These are phyloP conservation scores for Lactarius evosmus DNA, from an alignment of 768 basidiomycete species.

Conservation along the genomic window DNA sequence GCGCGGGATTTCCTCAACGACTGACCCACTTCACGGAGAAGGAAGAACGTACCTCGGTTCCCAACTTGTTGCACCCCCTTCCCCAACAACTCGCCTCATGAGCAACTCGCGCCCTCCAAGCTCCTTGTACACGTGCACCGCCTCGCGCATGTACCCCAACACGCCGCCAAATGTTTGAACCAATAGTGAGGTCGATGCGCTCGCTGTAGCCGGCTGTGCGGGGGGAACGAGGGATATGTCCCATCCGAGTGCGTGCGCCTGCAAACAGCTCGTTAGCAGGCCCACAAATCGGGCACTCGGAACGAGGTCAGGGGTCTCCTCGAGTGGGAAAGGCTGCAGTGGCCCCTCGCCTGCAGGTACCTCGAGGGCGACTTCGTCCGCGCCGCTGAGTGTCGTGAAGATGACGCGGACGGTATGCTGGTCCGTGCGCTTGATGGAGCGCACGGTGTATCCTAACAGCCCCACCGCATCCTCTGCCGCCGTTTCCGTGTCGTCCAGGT, in stretches of 20 bases:
- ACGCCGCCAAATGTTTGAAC: constrained; percentile 52
- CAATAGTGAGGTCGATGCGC: constrained; percentile 57
- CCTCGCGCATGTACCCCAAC: constrained; percentile 59
- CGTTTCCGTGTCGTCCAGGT: constrained; percentile 36
- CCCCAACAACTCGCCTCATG: constrained; percentile 57
- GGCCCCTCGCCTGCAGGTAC: constrained; percentile 50
- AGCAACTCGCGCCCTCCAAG: constrained; percentile 61
- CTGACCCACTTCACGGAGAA: background rate
- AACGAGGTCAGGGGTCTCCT: constrained; percentile 39
- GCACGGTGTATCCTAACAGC: constrained; percentile 50
- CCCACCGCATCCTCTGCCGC: constrained; percentile 35
- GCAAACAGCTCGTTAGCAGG: constrained; percentile 54
- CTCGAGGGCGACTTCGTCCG: constrained; percentile 35
- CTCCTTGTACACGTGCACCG: constrained; percentile 65
- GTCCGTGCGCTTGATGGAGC: constrained; percentile 41
- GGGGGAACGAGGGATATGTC: constrained; percentile 64
- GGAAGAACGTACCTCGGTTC: constrained; percentile 52
- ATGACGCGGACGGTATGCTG: constrained; percentile 41
- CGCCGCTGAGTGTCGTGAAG: constrained; percentile 40
- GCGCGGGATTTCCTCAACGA: background rate
- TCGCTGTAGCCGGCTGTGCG: constrained; percentile 53
- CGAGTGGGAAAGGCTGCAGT: constrained; percentile 47
- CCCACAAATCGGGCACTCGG: constrained; percentile 52
- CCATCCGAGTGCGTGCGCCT: constrained; percentile 62
- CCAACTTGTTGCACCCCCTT: constrained; percentile 51